Evolutionary conservation across 1,139 yeast genomes (phyloP).

Genomic region (Scheffersomyces parashehatae): DNA sequence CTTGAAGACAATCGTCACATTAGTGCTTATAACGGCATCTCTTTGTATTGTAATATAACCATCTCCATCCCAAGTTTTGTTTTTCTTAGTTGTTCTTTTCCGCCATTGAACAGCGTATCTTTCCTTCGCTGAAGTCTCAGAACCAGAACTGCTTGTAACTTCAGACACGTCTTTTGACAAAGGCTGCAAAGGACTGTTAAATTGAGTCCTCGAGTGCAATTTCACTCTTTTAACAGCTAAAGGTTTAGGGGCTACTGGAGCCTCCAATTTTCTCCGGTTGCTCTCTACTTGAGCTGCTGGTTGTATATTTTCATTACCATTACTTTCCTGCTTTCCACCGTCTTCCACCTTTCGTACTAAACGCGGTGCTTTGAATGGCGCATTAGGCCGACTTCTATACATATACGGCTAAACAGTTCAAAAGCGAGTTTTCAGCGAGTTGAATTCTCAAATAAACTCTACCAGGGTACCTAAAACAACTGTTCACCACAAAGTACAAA

Average conservation of each 20-base stretch:
- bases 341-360: conserved; percentile 7
- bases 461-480: too few relatives aligned
- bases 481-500: too few relatives aligned
- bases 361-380: conserved; percentile 42
- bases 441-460: too few relatives aligned
- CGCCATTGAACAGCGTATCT: conserved; percentile 61
- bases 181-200: too few relatives aligned
- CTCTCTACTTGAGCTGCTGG: too few relatives aligned
- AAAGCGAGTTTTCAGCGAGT: too few relatives aligned
- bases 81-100: conserved; percentile 70
- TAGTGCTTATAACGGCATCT: neutral
- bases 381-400: conserved; percentile 24
- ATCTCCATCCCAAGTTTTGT: conserved; percentile 96
- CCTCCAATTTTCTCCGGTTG: too few relatives aligned
- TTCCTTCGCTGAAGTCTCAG: neutral
- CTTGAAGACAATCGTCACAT: conserved; percentile 9
- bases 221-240: too few relatives aligned
- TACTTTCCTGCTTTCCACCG: too few relatives aligned
- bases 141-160: neutral
- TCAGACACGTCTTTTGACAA: neutral
- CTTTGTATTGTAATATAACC: conserved; percentile 47
- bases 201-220: too few relatives aligned
- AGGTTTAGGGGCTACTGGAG: too few relatives aligned
- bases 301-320: too few relatives aligned
- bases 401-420: conserved; percentile 6